Evolutionary conservation across 169 alveolate species (phyloP).

Genomic region (Eimeria brunetti): DNA sequence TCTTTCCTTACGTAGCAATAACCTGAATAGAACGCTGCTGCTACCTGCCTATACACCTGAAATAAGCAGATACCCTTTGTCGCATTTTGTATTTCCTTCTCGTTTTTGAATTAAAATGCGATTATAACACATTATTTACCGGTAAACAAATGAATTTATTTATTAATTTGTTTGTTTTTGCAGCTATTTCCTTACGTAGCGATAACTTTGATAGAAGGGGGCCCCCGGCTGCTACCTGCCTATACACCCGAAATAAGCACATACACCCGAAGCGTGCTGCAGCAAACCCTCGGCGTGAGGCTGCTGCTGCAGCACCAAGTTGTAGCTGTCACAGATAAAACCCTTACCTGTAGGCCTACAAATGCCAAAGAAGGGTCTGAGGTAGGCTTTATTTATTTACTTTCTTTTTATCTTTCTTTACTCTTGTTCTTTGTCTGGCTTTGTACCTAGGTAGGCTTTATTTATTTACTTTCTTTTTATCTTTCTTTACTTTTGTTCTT

Average conservation of each 20-base stretch:
- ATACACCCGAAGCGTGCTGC: constrained; percentile 55
- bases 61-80: constrained; percentile 72
- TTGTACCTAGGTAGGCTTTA: too few species aligned
- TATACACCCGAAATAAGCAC: constrained; percentile 77
- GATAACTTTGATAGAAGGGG: constrained; percentile 81
- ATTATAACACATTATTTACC: too few species aligned
- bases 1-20: constrained; percentile 50
- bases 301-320: constrained; percentile 81
- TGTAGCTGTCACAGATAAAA: constrained; percentile 41
- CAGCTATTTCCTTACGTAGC: constrained; percentile 44
- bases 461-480: too few species aligned
- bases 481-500: too few species aligned
- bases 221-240: constrained; percentile 78
- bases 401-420: too few species aligned
- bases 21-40: constrained; percentile 76
- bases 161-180: too few species aligned
- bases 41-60: constrained; percentile 78
- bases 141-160: too few species aligned
- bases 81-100: too few species aligned
- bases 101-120: too few species aligned
- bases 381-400: too few species aligned
- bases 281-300: constrained; percentile 71
- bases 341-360: constrained; percentile 15
- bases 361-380: not conserved
- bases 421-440: too few species aligned